Percentiles rank a stretch among this genome's conserved stretches.
phyloP scores from a whole-genome alignment of 176 grass and related monocot species.

The bread wheat (Triticum aestivum) region IWGSC_CS_RefSeq_v2.1 NC_057794.1:531451969-531452468 shows the following conservation, averaged over 20 bases:
- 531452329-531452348: background rate
- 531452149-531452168: too few relatives aligned
- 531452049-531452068: background rate
- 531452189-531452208: background rate
- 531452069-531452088: background rate
- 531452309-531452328: background rate
- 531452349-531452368: too few relatives aligned
- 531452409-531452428: background rate
- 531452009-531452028: background rate
- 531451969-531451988: background rate
- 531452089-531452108: background rate
- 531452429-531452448: background rate
- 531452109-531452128: background rate
- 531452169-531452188: too few relatives aligned
- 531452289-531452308: background rate
- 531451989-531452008: background rate
- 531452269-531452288: background rate
- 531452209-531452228: constrained; percentile 6
- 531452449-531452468: background rate
- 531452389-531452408: background rate
- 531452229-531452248: constrained; percentile 9
- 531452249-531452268: constrained; percentile 4
- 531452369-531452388: background rate
- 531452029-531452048: background rate
- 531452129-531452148: background rate